These are phyloP conservation scores for Hygrocybe punicea DNA, from an alignment of 768 basidiomycete genomes.

Conservation along the genomic window DNA sequence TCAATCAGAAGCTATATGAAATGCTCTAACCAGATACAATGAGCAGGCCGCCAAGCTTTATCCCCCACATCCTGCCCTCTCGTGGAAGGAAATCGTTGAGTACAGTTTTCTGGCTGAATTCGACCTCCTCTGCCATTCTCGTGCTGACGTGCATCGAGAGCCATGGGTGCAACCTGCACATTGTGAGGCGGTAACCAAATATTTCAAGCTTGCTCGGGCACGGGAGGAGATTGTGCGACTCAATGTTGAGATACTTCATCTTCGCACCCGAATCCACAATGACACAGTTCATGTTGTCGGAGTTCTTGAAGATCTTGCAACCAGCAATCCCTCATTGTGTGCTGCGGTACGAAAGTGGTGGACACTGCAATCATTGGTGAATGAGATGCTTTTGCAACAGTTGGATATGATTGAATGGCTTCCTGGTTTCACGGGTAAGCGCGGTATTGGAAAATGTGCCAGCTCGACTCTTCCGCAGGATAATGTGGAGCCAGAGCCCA, in stretches of 20 bases:
- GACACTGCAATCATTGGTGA: too few relatives aligned
- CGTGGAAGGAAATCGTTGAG: constrained; percentile 20
- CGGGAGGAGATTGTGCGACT: constrained; percentile 30
- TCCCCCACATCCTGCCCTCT: constrained; percentile 16
- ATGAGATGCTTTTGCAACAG: too few relatives aligned
- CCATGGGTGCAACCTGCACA: constrained; percentile 28
- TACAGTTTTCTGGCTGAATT: constrained; percentile 30
- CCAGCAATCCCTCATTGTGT: too few relatives aligned
- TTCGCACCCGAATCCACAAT: constrained; percentile 24
- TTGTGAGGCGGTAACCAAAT: constrained; percentile 24
- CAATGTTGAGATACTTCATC: constrained; percentile 31
- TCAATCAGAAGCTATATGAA: constrained; percentile 17
- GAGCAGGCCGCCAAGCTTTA: constrained; percentile 16
- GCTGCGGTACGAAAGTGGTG: too few relatives aligned
- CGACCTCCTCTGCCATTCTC: constrained; percentile 28
- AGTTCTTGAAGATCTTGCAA: too few relatives aligned
- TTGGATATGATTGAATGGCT: too few relatives aligned
- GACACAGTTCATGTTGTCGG: constrained; percentile 8
- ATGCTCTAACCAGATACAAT: constrained; percentile 31
- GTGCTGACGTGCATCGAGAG: constrained; percentile 24
- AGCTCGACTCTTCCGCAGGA: too few relatives aligned
- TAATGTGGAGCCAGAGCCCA: too few relatives aligned
- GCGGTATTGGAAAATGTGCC: too few relatives aligned
- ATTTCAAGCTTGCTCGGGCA: constrained; percentile 28
- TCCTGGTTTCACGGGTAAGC: too few relatives aligned